Conservation (phyloP, 176 grass and related monocot species). For the Paspalum notatum region DNA sequence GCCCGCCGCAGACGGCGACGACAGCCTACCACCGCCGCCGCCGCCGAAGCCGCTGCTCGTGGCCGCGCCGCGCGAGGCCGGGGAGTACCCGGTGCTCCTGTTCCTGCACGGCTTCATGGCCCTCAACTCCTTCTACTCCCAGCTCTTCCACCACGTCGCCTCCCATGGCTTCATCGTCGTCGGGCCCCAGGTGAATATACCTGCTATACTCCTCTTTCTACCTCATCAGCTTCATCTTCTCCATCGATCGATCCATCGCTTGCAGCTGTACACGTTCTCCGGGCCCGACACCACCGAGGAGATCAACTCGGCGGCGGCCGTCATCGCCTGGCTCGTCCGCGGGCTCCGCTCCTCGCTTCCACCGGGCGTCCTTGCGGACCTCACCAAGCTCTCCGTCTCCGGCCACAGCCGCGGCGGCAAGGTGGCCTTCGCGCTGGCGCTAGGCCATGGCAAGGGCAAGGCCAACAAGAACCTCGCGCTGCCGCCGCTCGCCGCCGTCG, state of each 20-base stretch:
- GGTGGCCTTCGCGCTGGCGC: constrained; percentile 71
- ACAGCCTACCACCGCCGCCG: background rate
- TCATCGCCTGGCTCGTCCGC: constrained; percentile 62
- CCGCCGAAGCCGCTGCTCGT: constrained; percentile 73
- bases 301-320: constrained; percentile 60
- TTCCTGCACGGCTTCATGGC: constrained; percentile 81
- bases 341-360: constrained; percentile 52
- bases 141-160: constrained; percentile 70
- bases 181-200: constrained; percentile 58
- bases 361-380: constrained; percentile 23
- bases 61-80: constrained; percentile 56
- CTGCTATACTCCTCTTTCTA: too few relatives aligned
- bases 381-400: constrained; percentile 53
- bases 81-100: constrained; percentile 76
- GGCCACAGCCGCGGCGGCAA: constrained; percentile 91
- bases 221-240: background rate
- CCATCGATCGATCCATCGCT: background rate
- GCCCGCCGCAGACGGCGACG: background rate
- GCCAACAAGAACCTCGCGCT: constrained; percentile 1
- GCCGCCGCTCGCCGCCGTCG: constrained; percentile 51
- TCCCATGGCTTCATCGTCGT: constrained; percentile 86
- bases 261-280: constrained; percentile 66
- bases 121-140: constrained; percentile 87
- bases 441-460: constrained; percentile 52
- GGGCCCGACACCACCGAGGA: constrained; percentile 66